Evolutionary conservation across 257 asterid species (phyloP).

Genomic region (Ophiorrhiza pumila): DNA sequence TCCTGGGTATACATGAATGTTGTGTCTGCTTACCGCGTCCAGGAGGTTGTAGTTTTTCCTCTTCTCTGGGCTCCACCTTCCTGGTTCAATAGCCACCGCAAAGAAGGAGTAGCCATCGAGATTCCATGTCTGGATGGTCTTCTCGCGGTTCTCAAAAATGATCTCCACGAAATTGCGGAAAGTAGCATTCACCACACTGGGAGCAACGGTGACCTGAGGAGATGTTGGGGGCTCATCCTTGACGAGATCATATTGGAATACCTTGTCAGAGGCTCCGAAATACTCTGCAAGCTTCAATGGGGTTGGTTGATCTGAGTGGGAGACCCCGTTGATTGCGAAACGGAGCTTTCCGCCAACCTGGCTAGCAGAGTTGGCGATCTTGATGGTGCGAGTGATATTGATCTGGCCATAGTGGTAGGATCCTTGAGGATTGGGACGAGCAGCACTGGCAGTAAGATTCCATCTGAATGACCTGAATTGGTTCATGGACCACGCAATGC

Average conservation of each 20-base stretch:
- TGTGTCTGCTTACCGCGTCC: slow-evolving; percentile 50
- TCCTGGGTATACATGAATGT: slow-evolving; percentile 49
- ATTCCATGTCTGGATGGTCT: slow-evolving; percentile 48
- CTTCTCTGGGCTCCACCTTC: slow-evolving; percentile 47
- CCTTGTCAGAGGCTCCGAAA: slow-evolving; percentile 16
- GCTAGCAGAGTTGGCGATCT: slow-evolving; percentile 15
- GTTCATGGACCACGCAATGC: slow-evolving; percentile 31
- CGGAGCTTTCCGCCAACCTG: slow-evolving; percentile 27
- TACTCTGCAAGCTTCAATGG: slow-evolving; percentile 33
- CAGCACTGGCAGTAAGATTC: slow-evolving; percentile 37
- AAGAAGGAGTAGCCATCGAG: slow-evolving; percentile 50
- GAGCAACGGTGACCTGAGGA: slow-evolving; percentile 9
- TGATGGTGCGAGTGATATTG: slow-evolving; percentile 33
- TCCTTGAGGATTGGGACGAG: slow-evolving; percentile 37
- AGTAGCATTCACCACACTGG: slow-evolving; percentile 42
- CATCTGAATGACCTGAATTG: slow-evolving; percentile 35
- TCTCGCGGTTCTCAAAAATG: slow-evolving; percentile 50
- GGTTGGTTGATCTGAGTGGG: slow-evolving; percentile 22
- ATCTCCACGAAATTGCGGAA: slow-evolving; percentile 49
- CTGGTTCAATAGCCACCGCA: slow-evolving; percentile 47
- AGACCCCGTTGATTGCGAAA: slow-evolving; percentile 28
- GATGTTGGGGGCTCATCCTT: slow-evolving; percentile 27
- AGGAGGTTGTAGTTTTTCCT: slow-evolving; percentile 51
- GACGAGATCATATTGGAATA: slow-evolving; percentile 32
- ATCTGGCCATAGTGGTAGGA: slow-evolving; percentile 34